These are phyloP conservation scores for Phialophora expanda DNA, from an alignment of 2,329 filamentous ascomycete species.

Conservation along the genomic window DNA sequence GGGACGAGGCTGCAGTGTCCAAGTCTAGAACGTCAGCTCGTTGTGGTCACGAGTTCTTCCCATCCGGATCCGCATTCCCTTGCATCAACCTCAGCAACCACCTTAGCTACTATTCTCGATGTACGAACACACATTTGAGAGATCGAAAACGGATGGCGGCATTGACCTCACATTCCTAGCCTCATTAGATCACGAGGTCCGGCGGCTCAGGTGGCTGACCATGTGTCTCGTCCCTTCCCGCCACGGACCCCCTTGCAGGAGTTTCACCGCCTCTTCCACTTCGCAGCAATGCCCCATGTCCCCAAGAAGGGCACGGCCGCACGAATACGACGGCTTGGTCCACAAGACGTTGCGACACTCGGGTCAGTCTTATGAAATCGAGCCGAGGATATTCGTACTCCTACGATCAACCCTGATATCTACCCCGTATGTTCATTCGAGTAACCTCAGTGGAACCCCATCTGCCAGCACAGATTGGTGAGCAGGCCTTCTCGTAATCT, in stretches of 20 bases:
- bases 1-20: background rate
- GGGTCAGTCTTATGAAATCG: background rate
- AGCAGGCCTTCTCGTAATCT: background rate
- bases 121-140: background rate
- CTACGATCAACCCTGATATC: background rate
- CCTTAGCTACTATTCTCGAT: background rate
- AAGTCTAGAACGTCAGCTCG: background rate
- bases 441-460: background rate
- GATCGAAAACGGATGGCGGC: background rate
- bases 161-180: background rate
- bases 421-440: background rate
- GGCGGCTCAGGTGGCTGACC: background rate
- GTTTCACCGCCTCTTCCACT: background rate
- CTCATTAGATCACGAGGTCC: background rate
- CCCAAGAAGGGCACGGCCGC: background rate
- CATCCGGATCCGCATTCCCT: background rate
- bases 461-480: background rate
- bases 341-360: background rate
- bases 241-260: background rate
- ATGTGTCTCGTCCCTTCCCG: slow-evolving; percentile 1
- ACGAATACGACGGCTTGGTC: background rate
- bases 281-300: background rate
- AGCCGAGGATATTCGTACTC: background rate
- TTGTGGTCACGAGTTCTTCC: background rate
- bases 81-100: background rate